Percentiles rank a stretch among this genome's conserved stretches.
Evolutionary conservation across 345 rosid species (phyloP).

Genomic region (Salix udensis): DNA sequence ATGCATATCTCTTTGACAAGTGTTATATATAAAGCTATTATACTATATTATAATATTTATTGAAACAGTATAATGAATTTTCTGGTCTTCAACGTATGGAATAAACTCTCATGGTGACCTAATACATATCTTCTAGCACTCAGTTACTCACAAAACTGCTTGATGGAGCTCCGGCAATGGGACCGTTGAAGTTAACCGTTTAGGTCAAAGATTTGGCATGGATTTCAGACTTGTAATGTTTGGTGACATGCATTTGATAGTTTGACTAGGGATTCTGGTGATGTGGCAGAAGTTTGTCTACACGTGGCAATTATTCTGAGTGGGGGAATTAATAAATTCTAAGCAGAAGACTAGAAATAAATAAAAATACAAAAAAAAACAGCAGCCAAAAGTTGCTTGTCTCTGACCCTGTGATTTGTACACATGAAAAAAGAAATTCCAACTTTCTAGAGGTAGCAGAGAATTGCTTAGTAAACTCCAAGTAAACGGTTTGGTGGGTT

Average conservation of each 20-base stretch:
- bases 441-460: neutral
- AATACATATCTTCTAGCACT: too few species aligned
- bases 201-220: neutral
- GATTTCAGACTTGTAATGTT: neutral
- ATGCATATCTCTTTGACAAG: too few species aligned
- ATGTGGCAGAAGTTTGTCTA: neutral
- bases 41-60: too few species aligned
- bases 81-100: too few species aligned
- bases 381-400: neutral
- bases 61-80: too few species aligned
- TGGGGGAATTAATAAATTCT: neutral
- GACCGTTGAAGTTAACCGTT: too few species aligned
- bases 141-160: too few species aligned
- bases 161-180: too few species aligned
- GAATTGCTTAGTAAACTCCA: constrained; percentile 3
- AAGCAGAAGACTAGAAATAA: neutral
- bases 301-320: neutral
- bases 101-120: too few species aligned
- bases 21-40: too few species aligned
- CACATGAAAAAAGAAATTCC: neutral
- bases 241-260: neutral
- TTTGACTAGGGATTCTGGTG: neutral
- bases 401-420: neutral
- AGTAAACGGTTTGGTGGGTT: constrained; percentile 15
- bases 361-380: neutral